Base-by-base conservation (phyloP, 2,329 filamentous ascomycete species). In the Neoascochyta sp. region DNA sequence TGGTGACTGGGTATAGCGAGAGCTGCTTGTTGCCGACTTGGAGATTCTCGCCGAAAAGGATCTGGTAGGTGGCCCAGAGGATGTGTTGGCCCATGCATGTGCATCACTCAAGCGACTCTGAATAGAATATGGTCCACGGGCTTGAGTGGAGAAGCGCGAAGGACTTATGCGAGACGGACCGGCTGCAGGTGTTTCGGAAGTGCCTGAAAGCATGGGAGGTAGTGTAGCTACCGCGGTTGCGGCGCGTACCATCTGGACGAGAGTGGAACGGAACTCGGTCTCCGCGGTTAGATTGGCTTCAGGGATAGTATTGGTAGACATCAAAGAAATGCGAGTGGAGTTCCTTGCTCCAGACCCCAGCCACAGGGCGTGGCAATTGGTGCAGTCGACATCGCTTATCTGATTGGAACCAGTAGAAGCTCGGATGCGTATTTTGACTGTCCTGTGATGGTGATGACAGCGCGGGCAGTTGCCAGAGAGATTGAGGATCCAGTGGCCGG, bases 391-490 rank as follows among this genome's bases (percentile, higher is more conserved):
- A 28, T 52, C 32, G 21, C 40, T 40, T 15, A 42, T 33, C 3
- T 47, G 34, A 13, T 17, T 34, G 4, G 35, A 19, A 25, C 49
- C 39, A 13, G 24, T 23, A 7, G 33, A 29, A 2, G 49, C 29
- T 12, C 28, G 41, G 16, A 60, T 29, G 9, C 45, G 41, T 6
- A 58, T 29, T 15, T 37, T 24, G 20, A 39, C 33, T 8, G 52
- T 47, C 9, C 29, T 47, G 34, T 60, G 50, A 27, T 50, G 33
- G 29, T 57, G 54, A 27, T 50, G 44, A 20, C 54, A 59, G 17
- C 39, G 40, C 4, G 56, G 39, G 25, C 54, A 60, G 23, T 50
- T 56, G 7, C 49, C 53, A 24, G 50, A 45, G 16, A 57, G 36
- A 1, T 39, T 34, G 10, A 57, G 12, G 5, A 16, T 40, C 44